These are phyloP conservation scores for Tolypocladium ovalisporum DNA, from an alignment of 2,329 filamentous ascomycete genomes.

Conservation along the genomic window DNA sequence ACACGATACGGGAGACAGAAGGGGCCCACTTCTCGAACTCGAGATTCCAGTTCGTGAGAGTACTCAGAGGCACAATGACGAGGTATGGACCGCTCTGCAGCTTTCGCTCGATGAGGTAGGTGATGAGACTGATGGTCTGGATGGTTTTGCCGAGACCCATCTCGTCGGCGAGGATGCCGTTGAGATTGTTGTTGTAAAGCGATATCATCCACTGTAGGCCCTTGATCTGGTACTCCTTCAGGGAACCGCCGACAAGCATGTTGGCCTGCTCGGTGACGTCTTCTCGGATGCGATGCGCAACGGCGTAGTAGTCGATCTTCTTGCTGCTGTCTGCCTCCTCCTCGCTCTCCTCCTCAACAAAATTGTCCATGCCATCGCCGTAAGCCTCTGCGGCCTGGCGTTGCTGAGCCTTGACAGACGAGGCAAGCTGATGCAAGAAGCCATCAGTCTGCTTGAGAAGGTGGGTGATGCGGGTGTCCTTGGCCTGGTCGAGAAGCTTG, in stretches of 20 bases:
- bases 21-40: conserved; percentile 99
- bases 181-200: conserved; percentile 98
- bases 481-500: conserved; percentile 94
- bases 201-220: conserved; percentile 99
- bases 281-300: conserved; percentile 92
- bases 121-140: conserved; percentile 95
- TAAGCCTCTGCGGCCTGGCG: conserved; percentile 71
- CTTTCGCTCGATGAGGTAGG: conserved; percentile 94
- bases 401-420: conserved; percentile 90
- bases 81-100: conserved; percentile 84
- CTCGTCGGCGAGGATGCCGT: conserved; percentile 95
- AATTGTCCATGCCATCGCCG: conserved; percentile 46
- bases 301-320: conserved; percentile 98
- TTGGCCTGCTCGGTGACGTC: conserved; percentile 72
- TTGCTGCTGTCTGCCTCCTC: conserved; percentile 59
- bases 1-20: conserved; percentile 74
- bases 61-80: conserved; percentile 94
- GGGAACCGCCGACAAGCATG: conserved; percentile 79
- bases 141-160: conserved; percentile 99
- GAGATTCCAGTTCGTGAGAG: conserved; percentile 94
- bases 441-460: conserved; percentile 93
- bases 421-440: conserved; percentile 90
- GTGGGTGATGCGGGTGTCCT: conserved; percentile 98
- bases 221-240: conserved; percentile 98
- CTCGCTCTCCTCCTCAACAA: conserved; percentile 53